phyloP scores from a whole-genome alignment of 2,329 filamentous ascomycete genomes.

The Phyllosticta citriasiana region DNA sequence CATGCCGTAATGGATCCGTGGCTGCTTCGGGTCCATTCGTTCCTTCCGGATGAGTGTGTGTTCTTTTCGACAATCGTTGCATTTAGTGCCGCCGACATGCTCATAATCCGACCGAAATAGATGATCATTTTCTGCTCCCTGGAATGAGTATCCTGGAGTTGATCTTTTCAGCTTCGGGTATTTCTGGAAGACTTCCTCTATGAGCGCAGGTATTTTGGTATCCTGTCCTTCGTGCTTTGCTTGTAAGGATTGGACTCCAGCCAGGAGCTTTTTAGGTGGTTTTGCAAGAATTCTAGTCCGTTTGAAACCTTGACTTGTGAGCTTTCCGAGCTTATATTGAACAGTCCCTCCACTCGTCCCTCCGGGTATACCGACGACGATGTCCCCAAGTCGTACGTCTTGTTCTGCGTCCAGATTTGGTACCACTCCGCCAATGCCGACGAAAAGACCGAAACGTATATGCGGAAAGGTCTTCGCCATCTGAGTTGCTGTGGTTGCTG shows the following conservation, averaged over 20 bases:
- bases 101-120: not conserved
- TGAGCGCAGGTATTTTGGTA: not conserved
- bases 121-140: not conserved
- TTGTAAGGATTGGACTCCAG: not conserved
- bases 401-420: not conserved
- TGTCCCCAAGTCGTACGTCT: not conserved
- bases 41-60: fast-evolving
- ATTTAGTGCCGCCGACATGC: not conserved
- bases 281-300: not conserved
- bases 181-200: not conserved
- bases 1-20: not conserved
- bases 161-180: not conserved
- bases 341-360: not conserved
- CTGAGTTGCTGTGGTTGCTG: not conserved
- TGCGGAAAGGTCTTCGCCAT: not conserved
- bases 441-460: not conserved
- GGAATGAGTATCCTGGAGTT: not conserved
- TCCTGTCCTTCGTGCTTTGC: not conserved
- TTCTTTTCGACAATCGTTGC: not conserved
- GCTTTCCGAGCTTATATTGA: not conserved
- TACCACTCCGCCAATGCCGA: not conserved
- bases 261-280: not conserved
- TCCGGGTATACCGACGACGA: not conserved
- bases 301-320: not conserved
- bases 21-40: not conserved